Conservation (phyloP, 164 flowering plant genomes). For the Platanus orientalis region DNA sequence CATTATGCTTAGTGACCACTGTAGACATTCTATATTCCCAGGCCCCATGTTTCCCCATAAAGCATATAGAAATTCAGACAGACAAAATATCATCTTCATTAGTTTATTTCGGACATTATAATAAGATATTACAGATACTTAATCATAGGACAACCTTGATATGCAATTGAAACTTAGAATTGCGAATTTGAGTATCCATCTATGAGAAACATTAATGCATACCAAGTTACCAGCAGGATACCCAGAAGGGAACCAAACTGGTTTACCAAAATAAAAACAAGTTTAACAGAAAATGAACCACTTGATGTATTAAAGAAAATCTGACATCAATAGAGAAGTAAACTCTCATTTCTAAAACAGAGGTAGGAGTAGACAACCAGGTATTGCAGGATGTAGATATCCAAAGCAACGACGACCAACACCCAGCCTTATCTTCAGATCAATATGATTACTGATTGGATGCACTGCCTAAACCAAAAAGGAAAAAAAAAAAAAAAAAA, state of each 20-base stretch:
- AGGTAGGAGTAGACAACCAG: slow-evolving; percentile 49
- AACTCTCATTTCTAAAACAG: not conserved
- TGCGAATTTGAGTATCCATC: not conserved
- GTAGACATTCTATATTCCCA: no score
- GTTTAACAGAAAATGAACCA: not conserved
- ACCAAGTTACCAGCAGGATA: not conserved
- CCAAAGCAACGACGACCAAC: slow-evolving; percentile 96
- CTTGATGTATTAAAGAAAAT: not conserved
- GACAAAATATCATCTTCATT: not conserved
- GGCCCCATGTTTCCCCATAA: not conserved
- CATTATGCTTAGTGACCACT: no score
- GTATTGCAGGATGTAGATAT: slow-evolving; percentile 87
- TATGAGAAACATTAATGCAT: not conserved
- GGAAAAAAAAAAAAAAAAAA: not conserved
- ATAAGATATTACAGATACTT: not conserved
- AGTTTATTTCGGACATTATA: not conserved
- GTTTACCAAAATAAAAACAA: not conserved
- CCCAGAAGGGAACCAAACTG: not conserved
- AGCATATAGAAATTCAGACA: not conserved
- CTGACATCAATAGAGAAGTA: not conserved
- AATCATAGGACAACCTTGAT: not conserved
- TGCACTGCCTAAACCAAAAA: slow-evolving; percentile 79
- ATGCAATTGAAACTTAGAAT: not conserved
- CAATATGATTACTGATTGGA: slow-evolving; percentile 86
- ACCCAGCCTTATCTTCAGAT: slow-evolving; percentile 92